Base-by-base conservation (phyloP, 2,329 filamentous ascomycete genomes). In the Claviceps sp. region DNA sequence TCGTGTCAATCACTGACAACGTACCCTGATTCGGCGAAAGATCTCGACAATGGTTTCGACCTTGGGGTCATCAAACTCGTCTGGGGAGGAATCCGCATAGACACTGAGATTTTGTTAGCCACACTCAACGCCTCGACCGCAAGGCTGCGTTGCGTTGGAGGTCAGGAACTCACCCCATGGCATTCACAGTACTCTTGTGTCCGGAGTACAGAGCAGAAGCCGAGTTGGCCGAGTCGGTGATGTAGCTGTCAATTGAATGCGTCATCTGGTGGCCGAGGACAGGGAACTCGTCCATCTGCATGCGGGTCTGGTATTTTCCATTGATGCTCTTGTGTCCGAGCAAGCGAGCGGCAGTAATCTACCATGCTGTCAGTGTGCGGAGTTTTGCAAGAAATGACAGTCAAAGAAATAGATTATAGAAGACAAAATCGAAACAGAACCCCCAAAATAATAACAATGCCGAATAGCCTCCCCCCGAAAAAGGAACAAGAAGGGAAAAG, bases 241-340 rank as follows among this genome's bases (percentile, higher is more conserved):
- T 91, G 74, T 86, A 91, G 48, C 75, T 82, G 70, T 91, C 86
- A 62, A 93, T 80, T 1, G 86, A 90, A 68, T 91, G 86, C 13
- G 87, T 90, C 83, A 93, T 91, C 69, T 91, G 87, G 66, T 94
- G 88, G 22, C 88, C 88, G 9, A 91, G 64, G n/a, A 90, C 78
- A 3, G 88, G 87, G 69, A 93, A 93, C 62, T 88, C 77, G 70
- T 94, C 88, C 72, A 94, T 74, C 62, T 81, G 76, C 76, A 94
- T 77, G 52, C 74, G 77, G 53, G 77, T 81, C 72, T 88, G 82
- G 67, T 91, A 94, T 66, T 85, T 86, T 59, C 88, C 88, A 62
- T 94, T 93, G 73, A 91, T 77, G 58, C 77, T 84, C 72, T 88
- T 85, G 73, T 94, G 88, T 18, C 77, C 87, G 52, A 94, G 81